Conservation (phyloP, 2,329 filamentous ascomycete species). For the Claviceps sp. region DNA sequence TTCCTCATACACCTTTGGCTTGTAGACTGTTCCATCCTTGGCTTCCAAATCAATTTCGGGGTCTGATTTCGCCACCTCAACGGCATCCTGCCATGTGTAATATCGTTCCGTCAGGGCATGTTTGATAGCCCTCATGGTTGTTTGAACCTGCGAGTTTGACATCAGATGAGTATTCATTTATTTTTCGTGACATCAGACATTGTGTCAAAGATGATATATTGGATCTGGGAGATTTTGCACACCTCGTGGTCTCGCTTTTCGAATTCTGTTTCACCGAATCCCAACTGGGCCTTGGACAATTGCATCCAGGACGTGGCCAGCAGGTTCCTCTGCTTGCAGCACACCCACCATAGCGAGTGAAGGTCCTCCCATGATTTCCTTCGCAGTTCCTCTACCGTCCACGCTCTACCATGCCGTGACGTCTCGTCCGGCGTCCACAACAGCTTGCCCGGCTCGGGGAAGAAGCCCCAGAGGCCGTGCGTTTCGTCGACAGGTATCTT, state of each 20-base stretch:
- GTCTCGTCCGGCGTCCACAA: conserved; percentile 61
- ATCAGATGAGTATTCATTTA: too few relatives aligned
- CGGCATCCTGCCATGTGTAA: conserved; percentile 75
- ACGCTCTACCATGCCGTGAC: conserved; percentile 61
- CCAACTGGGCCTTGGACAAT: conserved; percentile 50
- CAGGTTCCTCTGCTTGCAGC: conserved; percentile 79
- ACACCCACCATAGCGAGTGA: conserved; percentile 88
- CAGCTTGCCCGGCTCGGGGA: conserved; percentile 55
- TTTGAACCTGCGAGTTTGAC: conserved; percentile 45
- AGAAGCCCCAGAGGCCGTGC: conserved; percentile 91
- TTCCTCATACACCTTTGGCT: conserved; percentile 27
- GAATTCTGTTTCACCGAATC: conserved; percentile 61
- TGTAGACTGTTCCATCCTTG: conserved; percentile 34
- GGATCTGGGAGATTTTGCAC: conserved; percentile 20
- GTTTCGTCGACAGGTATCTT: conserved; percentile 49
- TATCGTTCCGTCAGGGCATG: conserved; percentile 76
- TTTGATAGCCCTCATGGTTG: conserved; percentile 73
- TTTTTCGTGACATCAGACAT: too few relatives aligned
- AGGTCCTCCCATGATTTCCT: conserved; percentile 89
- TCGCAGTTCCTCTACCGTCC: conserved; percentile 75
- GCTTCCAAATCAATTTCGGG: conserved; percentile 48
- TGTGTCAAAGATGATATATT: not conserved
- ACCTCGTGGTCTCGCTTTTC: conserved; percentile 52
- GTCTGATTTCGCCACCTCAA: conserved; percentile 50
- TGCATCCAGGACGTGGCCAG: conserved; percentile 67